These are phyloP conservation scores for Colletotrichum melonis DNA, from an alignment of 2,329 filamentous ascomycete genomes.

Conservation along the genomic window DNA sequence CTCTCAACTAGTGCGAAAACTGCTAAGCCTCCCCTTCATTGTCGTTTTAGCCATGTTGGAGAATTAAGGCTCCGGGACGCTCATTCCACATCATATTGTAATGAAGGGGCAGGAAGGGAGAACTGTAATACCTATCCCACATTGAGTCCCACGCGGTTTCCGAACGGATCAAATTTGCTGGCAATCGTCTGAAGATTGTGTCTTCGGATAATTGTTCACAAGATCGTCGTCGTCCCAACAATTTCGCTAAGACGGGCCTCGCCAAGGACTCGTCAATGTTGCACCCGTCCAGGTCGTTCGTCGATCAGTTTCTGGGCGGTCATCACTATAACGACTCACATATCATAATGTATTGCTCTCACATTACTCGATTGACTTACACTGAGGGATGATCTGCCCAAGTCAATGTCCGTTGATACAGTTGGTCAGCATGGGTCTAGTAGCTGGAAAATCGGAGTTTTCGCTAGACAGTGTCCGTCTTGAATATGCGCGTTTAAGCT, in stretches of 20 bases:
- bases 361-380: not conserved
- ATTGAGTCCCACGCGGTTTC: not conserved
- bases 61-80: conserved; percentile 12
- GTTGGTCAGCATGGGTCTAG: no score
- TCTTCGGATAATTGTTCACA: not conserved
- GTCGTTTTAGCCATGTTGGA: conserved; percentile 15
- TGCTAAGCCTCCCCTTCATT: not conserved
- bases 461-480: not conserved
- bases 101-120: not conserved
- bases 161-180: not conserved
- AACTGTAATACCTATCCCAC: not conserved
- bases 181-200: not conserved
- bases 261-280: not conserved
- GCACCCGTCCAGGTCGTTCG: not conserved
- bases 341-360: not conserved
- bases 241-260: not conserved
- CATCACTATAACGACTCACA: not conserved
- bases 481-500: not conserved
- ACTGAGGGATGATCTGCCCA: not conserved
- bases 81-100: conserved; percentile 19
- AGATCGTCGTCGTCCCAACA: not conserved
- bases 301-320: not conserved
- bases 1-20: not conserved
- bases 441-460: not conserved
- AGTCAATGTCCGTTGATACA: not conserved